Conservation (phyloP, 2,329 filamentous ascomycete species). For the Epichloe typhina region DNA sequence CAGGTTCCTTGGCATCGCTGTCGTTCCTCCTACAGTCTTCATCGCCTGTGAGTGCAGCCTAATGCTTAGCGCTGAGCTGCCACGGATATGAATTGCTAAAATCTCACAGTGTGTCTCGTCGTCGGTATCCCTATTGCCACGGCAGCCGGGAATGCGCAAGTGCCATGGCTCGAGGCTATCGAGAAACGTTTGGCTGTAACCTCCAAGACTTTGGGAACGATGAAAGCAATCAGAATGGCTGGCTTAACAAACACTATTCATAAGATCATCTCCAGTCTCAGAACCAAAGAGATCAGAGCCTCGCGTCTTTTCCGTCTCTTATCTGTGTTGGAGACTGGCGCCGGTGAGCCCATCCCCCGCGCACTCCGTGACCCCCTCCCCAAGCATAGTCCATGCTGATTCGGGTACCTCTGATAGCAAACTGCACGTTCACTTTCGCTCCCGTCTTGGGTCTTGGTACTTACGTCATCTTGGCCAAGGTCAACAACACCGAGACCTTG, state of each 20-base stretch:
- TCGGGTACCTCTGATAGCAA: conserved; percentile 6
- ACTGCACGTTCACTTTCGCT: conserved; percentile 7
- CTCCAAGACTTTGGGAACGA: conserved; percentile 12
- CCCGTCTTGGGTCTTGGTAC: conserved; percentile 11
- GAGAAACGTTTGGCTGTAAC: conserved; percentile 14
- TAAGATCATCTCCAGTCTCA: conserved; percentile 19
- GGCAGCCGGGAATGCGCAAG: conserved; percentile 11
- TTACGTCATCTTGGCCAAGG: conserved; percentile 8
- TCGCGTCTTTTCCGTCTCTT: conserved; percentile 14
- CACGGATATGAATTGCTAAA: background rate
- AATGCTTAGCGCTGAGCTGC: background rate
- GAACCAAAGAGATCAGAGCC: conserved; percentile 22
- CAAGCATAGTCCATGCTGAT: background rate
- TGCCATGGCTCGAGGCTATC: conserved; percentile 15
- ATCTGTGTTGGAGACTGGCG: conserved; percentile 4
- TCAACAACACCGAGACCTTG: conserved; percentile 6
- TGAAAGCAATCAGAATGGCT: conserved; percentile 30
- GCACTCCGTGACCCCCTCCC: no score
- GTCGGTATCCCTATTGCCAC: conserved; percentile 11
- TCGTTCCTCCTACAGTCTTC: conserved; percentile 11
- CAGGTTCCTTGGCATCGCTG: conserved; percentile 11
- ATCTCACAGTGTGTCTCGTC: conserved; percentile 3
- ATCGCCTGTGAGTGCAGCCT: conserved; percentile 8
- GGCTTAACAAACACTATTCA: conserved; percentile 23
- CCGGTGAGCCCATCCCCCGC: background rate